Evolutionary conservation across 2,329 filamentous ascomycete genomes (phyloP).

Genomic region (Colletotrichum orbiculare): DNA sequence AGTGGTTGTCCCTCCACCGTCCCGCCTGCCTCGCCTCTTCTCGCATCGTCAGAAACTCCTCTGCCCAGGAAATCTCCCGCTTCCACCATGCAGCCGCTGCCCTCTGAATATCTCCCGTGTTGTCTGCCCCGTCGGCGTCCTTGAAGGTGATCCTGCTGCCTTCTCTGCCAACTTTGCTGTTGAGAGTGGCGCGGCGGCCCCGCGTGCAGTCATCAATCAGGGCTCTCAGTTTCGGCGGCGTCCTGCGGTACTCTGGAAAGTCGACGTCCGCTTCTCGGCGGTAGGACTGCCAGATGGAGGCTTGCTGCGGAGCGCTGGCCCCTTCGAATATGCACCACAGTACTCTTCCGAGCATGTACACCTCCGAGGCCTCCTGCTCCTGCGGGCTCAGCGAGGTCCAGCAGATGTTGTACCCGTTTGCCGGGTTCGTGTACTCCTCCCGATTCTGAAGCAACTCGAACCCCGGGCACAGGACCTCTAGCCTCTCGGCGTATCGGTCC

Average conservation of each 20-base stretch:
- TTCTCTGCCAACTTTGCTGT: conserved; percentile 55
- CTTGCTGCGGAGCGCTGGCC: conserved; percentile 66
- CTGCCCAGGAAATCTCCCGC: conserved; percentile 58
- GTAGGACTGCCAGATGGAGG: conserved; percentile 70
- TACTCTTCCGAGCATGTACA: conserved; percentile 71
- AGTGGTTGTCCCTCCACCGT: conserved; percentile 63
- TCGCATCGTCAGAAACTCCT: conserved; percentile 58
- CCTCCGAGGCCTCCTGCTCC: conserved; percentile 68
- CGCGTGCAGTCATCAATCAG: conserved; percentile 65
- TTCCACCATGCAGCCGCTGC: conserved; percentile 61
- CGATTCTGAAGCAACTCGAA: conserved; percentile 56
- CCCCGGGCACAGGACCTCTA: conserved; percentile 57
- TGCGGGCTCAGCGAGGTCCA: conserved; percentile 63
- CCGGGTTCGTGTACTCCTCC: conserved; percentile 60
- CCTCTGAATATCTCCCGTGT: conserved; percentile 48
- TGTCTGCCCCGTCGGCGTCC: conserved; percentile 45
- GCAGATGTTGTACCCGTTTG: conserved; percentile 64
- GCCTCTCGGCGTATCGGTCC: conserved; percentile 53
- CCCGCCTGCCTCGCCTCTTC: conserved; percentile 50
- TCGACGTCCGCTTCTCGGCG: conserved; percentile 65
- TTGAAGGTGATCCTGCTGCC: conserved; percentile 59
- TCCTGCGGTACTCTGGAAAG: conserved; percentile 63
- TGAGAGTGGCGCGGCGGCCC: conserved; percentile 58
- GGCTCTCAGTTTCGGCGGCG: conserved; percentile 56
- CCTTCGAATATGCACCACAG: conserved; percentile 74